Evolutionary conservation across 306 rosid species (phyloP), one percentile per base, ranked within the genome.

Genomic region (Vachellia collinsii): DNA sequence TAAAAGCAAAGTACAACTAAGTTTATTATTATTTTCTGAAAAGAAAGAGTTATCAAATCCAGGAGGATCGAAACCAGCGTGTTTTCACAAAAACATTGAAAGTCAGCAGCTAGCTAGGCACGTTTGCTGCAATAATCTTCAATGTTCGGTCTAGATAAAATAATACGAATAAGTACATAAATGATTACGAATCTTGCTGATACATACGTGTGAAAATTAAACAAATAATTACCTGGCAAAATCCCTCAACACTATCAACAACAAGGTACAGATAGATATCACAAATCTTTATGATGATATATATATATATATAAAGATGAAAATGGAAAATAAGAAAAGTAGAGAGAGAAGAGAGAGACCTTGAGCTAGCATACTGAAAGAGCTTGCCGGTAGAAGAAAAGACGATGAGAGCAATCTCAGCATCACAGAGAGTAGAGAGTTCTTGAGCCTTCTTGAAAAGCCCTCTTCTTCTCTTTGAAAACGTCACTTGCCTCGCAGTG

Each of bases 391-490:
- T 63, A 2, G 83, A 12, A 20, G 90, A 85, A 17, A 87, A 84
- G 75, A 88, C 77, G 0, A 66, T 11, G 44, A 88, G 75, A 73
- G 85, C 90, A 56, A 86, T 72, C 47, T 88, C 86, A 70, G 87
- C 88, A 74, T 88, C 92, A 44, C 92, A 84, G 6, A 86, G 80
- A 12, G 83, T 83, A 1, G 89, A 84, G 72, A 88, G 89, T 61
- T 88, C 91, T 17, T 22, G 29, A 68, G 89, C 89, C 59, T 88
- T 88, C 81, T 88, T 86, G 36, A 88, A 74, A 0, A 88, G 73
- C 9, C 89, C 89, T 77, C 78, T 81, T 77, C 82, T 86, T 63
- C 88, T 85, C 87, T 81, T 88, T 1, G 88, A 86, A 65, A 88
- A 86, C 13, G 88, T 77, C 2, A 83, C 89, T 67, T 88, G 88